Evolutionary conservation across 495 filamentous ascomycete species (phyloP).

Genomic region (Pseudomonodictys pantanalensis): DNA sequence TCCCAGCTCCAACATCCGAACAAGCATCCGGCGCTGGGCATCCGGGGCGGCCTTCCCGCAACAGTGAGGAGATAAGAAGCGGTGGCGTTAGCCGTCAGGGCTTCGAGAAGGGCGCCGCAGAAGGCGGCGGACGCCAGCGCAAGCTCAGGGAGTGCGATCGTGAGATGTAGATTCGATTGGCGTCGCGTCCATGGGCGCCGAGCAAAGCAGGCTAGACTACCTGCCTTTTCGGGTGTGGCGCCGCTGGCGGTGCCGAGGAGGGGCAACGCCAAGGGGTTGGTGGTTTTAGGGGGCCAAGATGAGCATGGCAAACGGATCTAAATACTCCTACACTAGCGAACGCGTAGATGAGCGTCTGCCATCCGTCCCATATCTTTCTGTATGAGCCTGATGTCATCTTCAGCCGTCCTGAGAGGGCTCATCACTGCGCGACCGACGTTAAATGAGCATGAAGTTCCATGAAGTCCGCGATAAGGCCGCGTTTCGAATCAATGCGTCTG

Average conservation of each 20-base stretch:
- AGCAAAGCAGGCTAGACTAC: background rate
- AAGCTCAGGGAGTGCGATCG: background rate
- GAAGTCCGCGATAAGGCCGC: slow-evolving; percentile 2
- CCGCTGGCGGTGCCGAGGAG: background rate
- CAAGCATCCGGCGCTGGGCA: too few species aligned
- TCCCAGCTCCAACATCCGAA: too few species aligned
- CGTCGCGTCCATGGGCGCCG: background rate
- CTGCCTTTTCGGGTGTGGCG: slow-evolving; percentile 7
- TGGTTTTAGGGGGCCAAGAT: too few species aligned
- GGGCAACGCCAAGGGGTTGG: too few species aligned
- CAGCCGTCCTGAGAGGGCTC: too few species aligned
- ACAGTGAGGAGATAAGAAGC: slow-evolving; percentile 26
- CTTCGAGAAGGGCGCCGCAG: slow-evolving; percentile 3
- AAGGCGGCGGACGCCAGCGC: slow-evolving; percentile 3
- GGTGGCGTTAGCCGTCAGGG: slow-evolving; percentile 2
- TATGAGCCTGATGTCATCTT: too few species aligned
- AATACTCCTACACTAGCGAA: too few species aligned
- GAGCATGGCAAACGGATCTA: too few species aligned
- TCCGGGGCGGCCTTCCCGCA: background rate
- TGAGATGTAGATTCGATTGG: background rate
- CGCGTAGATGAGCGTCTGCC: too few species aligned
- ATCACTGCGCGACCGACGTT: too few species aligned
- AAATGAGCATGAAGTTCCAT: background rate
- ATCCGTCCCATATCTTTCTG: too few species aligned
- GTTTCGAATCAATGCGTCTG: background rate